Base-by-base conservation (phyloP, 805 yeast species). In the Metschnikowia kofuensis region DNA sequence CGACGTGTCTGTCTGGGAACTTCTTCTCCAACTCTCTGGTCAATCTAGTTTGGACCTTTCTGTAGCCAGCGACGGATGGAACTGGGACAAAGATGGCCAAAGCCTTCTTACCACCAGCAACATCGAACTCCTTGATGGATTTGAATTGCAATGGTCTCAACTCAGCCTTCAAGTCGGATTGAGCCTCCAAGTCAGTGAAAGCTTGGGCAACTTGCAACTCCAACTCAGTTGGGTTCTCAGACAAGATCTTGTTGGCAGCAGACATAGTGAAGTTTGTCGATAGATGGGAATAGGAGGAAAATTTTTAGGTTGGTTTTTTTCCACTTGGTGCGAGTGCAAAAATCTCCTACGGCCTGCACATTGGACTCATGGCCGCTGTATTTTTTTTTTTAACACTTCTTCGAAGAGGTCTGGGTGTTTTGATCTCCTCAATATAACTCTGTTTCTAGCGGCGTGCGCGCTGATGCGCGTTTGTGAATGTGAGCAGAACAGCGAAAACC, bases 151-250 rank as follows among this genome's bases (percentile, higher is more conserved):
- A 87, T 61, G 96, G 90, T 85, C 97, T 90, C 78, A 94, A 85
- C 70, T 90, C 97, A 72, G 96, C 91, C 86, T 91, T 92, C 77
- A 91, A 82, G 75, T 92, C 98, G 69, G 96, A 83, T 74, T 95
- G 89, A 76, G 87, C 81, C 84, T 94, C 98, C 77, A 94, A 84
- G 82, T 94, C 99, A 68, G 85, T 76, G 75, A 94, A 88, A 72
- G 98, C 97, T 83, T 92, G 97, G 71, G 97, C 97, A 75, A 94
- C 96, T 83, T 92, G 96, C 79, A 94, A 88, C 84, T 94, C 99
- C 79, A 94, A 90, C 82, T 94, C 98, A 75, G 94, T 76, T 82
- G 99, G 98, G 72, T 88, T 88, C 74, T 86, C 84, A 73, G 90
- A 84, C 78, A 92, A 85, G 79, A 94, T 84, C 84, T 94, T 94